Conservation (phyloP, 106 monocot genomes). For the Alisma plantagoaquatica region DNA sequence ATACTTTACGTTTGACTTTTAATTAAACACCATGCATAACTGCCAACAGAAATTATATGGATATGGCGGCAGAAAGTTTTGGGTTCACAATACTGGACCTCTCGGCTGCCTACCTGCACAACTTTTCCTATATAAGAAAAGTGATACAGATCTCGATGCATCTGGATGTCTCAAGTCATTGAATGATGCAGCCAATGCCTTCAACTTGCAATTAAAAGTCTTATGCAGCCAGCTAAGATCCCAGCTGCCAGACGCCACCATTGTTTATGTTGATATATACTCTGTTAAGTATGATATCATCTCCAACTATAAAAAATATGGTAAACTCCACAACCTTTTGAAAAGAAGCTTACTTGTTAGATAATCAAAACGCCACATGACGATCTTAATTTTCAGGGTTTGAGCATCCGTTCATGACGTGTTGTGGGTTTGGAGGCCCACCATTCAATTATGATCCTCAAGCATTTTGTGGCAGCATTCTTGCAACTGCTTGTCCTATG, state of each 20-base stretch:
- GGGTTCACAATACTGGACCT: constrained; percentile 67
- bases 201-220: constrained; percentile 34
- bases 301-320: constrained; percentile 45
- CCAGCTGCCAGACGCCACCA: constrained; percentile 35
- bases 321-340: constrained; percentile 33
- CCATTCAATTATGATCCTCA: constrained; percentile 64
- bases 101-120: constrained; percentile 71
- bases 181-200: constrained; percentile 48
- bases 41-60: constrained; percentile 32
- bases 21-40: neutral
- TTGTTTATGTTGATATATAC: constrained; percentile 62
- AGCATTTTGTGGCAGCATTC: constrained; percentile 62
- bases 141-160: constrained; percentile 26
- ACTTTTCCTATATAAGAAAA: constrained; percentile 28
- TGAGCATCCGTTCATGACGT: constrained; percentile 44
- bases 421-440: constrained; percentile 78
- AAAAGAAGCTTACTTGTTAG: no score
- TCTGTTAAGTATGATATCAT: constrained; percentile 61
- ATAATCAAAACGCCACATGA: no score
- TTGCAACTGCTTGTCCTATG: no score
- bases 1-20: neutral
- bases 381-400: constrained; percentile 71
- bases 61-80: constrained; percentile 49
- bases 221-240: constrained; percentile 29
- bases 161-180: constrained; percentile 38